These are phyloP conservation scores for Yamadazyma atlantica DNA, from an alignment of 1,139 yeast genomes.

Conservation along the genomic window DNA sequence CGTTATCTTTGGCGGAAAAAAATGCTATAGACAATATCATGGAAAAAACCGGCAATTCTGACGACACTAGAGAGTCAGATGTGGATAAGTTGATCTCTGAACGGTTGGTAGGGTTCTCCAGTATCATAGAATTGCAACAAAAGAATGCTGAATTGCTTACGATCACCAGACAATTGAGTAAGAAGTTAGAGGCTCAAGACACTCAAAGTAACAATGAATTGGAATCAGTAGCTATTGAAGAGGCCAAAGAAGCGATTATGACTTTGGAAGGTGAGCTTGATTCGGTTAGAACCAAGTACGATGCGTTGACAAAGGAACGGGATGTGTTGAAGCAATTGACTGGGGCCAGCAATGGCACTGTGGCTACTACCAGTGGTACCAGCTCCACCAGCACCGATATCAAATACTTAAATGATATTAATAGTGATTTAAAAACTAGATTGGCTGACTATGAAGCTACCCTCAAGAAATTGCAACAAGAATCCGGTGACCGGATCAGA, in stretches of 20 bases:
- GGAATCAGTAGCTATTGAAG: constrained; percentile 63
- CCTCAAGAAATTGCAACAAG: constrained; percentile 30
- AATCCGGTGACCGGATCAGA: constrained; percentile 23
- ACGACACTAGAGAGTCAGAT: constrained; percentile 48
- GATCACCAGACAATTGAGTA: constrained; percentile 68
- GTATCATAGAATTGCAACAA: constrained; percentile 65
- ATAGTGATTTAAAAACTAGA: constrained; percentile 28
- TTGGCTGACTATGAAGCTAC: constrained; percentile 28
- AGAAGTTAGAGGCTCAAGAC: constrained; percentile 58
- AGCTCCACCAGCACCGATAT: constrained; percentile 18
- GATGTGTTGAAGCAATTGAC: constrained; percentile 58
- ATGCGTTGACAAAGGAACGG: constrained; percentile 59
- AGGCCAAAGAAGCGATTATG: constrained; percentile 75
- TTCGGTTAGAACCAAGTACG: constrained; percentile 47
- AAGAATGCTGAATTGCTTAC: constrained; percentile 71
- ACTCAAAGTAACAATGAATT: constrained; percentile 39
- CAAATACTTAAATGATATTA: constrained; percentile 28
- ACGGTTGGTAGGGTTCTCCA: constrained; percentile 68
- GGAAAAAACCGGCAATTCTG: constrained; percentile 34
- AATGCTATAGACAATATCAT: constrained; percentile 49
- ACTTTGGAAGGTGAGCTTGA: constrained; percentile 64
- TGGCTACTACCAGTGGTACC: too few relatives aligned
- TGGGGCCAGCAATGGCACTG: constrained; percentile 10
- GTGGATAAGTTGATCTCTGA: constrained; percentile 72
- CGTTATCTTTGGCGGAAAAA: constrained; percentile 59